Conservation (phyloP, 805 yeast species). For the Yarrowia porcina region DNA sequence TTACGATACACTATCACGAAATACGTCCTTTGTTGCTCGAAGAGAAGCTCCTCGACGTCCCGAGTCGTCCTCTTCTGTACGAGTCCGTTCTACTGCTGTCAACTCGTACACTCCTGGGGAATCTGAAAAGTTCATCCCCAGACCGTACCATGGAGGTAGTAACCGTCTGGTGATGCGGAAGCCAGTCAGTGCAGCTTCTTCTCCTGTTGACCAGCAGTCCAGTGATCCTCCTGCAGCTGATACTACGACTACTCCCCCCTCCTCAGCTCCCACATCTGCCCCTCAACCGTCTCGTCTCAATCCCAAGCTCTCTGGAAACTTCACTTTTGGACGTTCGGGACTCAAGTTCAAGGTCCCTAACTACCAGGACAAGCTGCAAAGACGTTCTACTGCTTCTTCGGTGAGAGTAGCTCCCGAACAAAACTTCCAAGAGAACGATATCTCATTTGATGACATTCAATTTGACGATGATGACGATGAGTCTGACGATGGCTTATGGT, state of each 20-base stretch:
- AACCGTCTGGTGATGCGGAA: slow-evolving; percentile 32
- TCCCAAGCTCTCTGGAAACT: slow-evolving; percentile 11
- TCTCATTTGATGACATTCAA: slow-evolving; percentile 52
- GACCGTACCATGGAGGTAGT: slow-evolving; percentile 33
- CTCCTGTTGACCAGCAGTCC: slow-evolving; percentile 6
- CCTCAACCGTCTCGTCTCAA: not conserved
- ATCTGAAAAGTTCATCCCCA: slow-evolving; percentile 33
- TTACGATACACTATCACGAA: slow-evolving; percentile 40
- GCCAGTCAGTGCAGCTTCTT: slow-evolving; percentile 28
- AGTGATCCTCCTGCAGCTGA: not conserved
- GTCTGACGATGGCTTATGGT: slow-evolving; percentile 59
- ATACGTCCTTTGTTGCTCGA: slow-evolving; percentile 60
- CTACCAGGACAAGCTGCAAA: slow-evolving; percentile 4
- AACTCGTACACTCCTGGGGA: slow-evolving; percentile 33
- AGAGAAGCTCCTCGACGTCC: slow-evolving; percentile 52
- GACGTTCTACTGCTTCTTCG: not conserved
- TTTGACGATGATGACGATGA: slow-evolving; percentile 41
- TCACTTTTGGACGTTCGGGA: slow-evolving; percentile 17
- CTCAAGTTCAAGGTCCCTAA: slow-evolving; percentile 24
- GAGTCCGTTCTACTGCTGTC: slow-evolving; percentile 23
- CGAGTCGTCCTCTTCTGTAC: slow-evolving; percentile 28
- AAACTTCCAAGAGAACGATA: slow-evolving; percentile 67
- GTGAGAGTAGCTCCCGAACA: slow-evolving; percentile 31
- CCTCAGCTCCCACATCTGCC: not conserved
- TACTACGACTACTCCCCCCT: too few relatives aligned